Conservation (phyloP, 208 protist genomes). For the Porcisia deanei region DNA sequence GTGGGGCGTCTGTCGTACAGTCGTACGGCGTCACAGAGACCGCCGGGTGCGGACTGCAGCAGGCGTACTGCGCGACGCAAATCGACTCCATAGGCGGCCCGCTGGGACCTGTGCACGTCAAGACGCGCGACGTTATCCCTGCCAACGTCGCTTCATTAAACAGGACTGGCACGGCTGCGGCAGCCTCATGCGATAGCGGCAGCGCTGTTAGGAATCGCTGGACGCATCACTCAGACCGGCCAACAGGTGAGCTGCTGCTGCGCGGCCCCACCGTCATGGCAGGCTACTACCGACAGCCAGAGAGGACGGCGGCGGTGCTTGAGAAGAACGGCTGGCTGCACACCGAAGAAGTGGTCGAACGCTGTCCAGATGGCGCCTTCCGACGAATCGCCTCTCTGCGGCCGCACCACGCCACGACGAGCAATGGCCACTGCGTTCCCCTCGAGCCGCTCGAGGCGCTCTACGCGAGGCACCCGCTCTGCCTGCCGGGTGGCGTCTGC, state of each 20-base stretch:
- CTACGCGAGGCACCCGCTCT: slow-evolving; percentile 56
- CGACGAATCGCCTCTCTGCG: slow-evolving; percentile 66
- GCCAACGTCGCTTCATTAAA: slow-evolving; percentile 8
- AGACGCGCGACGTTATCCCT: slow-evolving; percentile 74
- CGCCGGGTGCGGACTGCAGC: slow-evolving; percentile 41
- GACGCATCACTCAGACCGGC: slow-evolving; percentile 33
- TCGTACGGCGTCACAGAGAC: slow-evolving; percentile 55
- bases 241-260: slow-evolving; percentile 74
- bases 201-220: slow-evolving; percentile 8
- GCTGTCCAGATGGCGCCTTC: slow-evolving; percentile 47
- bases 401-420: slow-evolving; percentile 64
- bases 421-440: slow-evolving; percentile 56
- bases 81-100: slow-evolving; percentile 47
- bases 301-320: slow-evolving; percentile 65
- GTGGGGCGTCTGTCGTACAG: slow-evolving; percentile 57
- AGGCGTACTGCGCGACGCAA: slow-evolving; percentile 31
- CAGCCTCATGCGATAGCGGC: neutral
- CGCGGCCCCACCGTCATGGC: slow-evolving; percentile 57
- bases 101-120: slow-evolving; percentile 71
- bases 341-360: slow-evolving; percentile 75
- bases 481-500: slow-evolving; percentile 40
- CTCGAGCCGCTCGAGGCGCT: slow-evolving; percentile 68
- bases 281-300: slow-evolving; percentile 85
- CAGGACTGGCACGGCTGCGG: slow-evolving; percentile 6
- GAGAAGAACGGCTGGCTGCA: slow-evolving; percentile 65